phyloP scores from a whole-genome alignment of 352 stramenopile species.

The Phytopythium sindhum region DNA sequence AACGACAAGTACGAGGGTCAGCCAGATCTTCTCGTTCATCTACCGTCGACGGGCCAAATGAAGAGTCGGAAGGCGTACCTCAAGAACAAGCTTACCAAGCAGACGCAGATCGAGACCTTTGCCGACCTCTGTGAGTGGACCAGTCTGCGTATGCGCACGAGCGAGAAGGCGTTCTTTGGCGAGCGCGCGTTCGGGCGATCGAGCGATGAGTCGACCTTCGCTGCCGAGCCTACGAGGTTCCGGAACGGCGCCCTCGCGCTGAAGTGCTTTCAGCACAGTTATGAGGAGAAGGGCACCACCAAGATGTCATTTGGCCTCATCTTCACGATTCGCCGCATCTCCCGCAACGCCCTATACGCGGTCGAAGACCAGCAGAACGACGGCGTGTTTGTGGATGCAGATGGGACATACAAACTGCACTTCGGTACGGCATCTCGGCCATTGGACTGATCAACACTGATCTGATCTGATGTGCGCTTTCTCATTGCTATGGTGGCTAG shows the following conservation, averaged over 20 bases:
- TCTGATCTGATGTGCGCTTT: neutral
- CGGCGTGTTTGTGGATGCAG: constrained; percentile 10
- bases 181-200: neutral
- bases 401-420: constrained; percentile 15
- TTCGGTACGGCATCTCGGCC: neutral
- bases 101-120: neutral
- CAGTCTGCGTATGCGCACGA: neutral
- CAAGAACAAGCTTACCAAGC: neutral
- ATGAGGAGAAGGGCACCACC: constrained; percentile 1
- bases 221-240: neutral
- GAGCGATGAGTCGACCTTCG: neutral
- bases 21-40: neutral
- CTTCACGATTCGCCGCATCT: constrained; percentile 5
- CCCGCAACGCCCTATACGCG: constrained; percentile 8
- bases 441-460: neutral
- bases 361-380: constrained; percentile 8
- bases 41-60: neutral
- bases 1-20: neutral
- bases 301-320: constrained; percentile 9
- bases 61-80: neutral
- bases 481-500: neutral
- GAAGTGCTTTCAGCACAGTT: constrained; percentile 12
- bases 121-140: neutral
- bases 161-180: neutral
- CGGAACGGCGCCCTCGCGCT: constrained; percentile 8